Evolutionary conservation across 441 rosid species (phyloP), one percentile per base, ranked within the genome.

Genomic region (Croton laevigatus): DNA sequence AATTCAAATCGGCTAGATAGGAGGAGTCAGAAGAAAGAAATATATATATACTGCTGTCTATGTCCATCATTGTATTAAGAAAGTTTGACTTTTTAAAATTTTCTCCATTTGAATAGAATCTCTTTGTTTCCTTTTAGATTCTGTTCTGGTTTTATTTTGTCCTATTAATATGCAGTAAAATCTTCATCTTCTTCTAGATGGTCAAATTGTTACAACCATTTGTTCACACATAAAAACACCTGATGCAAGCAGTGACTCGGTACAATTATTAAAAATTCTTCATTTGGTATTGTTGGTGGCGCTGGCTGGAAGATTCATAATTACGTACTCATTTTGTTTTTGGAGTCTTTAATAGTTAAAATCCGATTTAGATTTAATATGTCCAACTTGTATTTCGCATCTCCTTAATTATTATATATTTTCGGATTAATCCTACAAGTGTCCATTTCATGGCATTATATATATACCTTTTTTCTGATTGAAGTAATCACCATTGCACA

Each of bases 1-100:
- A 69, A 79, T 76, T 79, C 72, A 79, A 27, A 72, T 69, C 69
- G 78, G 84, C 80, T n/a, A 74, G 76, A 77, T 63, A 69, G 71
- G 60, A 59, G 72, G 68, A 66, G 32, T 27, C 32, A 27, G 32
- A 27, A 27, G 32, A 20, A 71, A 75, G 70, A 37, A 27, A 27
- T 27, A 27, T 27, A 27, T n/a, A 74, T 65, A 45, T 52, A 80
- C 62, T 58, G 74, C 49, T 46, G 32, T 70, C 36, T 62, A 67
- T 76, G 73, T 70, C 71, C 66, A 19, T 71, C 62, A 75, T 71
- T 64, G 64, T 72, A 46, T 63, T 70, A 52, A 59, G 73, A 71
- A 27, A 71, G 45, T 79, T 69, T 65, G 73, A 64, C 69, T 71
- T 58, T 52, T 8, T 59, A 27, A 27, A 27, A 37, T 36, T 66